Evolutionary conservation across 2,329 filamentous ascomycete species (phyloP).

Genomic region (Botrytis squamosa): DNA sequence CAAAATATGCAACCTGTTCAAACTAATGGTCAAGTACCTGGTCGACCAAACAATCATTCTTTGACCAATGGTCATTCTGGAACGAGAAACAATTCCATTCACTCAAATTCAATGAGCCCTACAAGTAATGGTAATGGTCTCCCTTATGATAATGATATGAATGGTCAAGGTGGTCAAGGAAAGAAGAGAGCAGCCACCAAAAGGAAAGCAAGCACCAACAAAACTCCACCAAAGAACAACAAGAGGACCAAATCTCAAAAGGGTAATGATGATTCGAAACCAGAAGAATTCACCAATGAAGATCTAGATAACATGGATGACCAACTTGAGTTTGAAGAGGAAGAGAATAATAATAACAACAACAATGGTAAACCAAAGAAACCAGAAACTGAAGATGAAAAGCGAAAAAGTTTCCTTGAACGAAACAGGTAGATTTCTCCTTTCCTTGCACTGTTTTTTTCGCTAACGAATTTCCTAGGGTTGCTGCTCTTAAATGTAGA

Average conservation of each 20-base stretch:
- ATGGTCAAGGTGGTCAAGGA: conserved; percentile 2
- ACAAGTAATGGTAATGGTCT: conserved; percentile 5
- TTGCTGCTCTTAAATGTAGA: conserved; percentile 93
- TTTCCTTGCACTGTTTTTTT: not conserved
- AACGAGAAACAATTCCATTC: not conserved
- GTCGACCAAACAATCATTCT: not conserved
- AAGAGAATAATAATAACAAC: conserved; percentile 57
- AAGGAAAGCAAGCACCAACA: not conserved
- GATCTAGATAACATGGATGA: conserved; percentile 5
- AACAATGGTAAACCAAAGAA: conserved; percentile 62
- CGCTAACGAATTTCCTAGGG: conserved; percentile 51
- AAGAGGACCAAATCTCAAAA: not conserved
- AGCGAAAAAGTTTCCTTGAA: conserved; percentile 96
- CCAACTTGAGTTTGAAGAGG: conserved; percentile 48
- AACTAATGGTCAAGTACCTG: not conserved
- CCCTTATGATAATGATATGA: not conserved
- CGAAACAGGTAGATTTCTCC: conserved; percentile 73
- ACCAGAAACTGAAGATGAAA: conserved; percentile 93
- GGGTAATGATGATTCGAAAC: not conserved
- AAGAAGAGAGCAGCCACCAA: not conserved
- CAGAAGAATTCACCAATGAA: conserved; percentile 11
- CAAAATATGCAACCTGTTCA: conserved; percentile 6
- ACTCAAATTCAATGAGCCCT: conserved; percentile 5
- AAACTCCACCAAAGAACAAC: not conserved
- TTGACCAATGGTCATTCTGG: not conserved